Evolutionary conservation across 2,329 filamentous ascomycete species (phyloP).

Genomic region (Penicillium sp.): DNA sequence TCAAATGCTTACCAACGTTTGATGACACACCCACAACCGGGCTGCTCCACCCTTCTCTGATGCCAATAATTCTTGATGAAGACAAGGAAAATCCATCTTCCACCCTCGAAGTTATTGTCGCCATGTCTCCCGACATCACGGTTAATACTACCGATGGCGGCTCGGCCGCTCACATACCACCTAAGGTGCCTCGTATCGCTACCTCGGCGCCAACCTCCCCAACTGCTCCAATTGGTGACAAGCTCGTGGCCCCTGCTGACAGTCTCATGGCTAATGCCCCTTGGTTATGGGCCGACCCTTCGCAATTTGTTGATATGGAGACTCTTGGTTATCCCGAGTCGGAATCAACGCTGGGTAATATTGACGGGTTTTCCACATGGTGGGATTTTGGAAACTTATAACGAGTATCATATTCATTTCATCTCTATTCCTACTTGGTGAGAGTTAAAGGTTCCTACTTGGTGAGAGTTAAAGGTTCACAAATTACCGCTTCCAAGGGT

Average conservation of each 20-base stretch:
- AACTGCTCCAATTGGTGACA: constrained; percentile 1
- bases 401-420: constrained; percentile 23
- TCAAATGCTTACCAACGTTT: constrained; percentile 44
- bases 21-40: constrained; percentile 39
- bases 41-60: constrained; percentile 46
- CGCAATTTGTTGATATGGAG: constrained; percentile 35
- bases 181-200: constrained; percentile 15
- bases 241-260: constrained; percentile 33
- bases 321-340: constrained; percentile 30
- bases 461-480: constrained; percentile 11
- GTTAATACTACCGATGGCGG: constrained; percentile 55
- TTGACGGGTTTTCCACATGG: constrained; percentile 36
- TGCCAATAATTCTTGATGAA: constrained; percentile 32
- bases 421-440: constrained; percentile 18
- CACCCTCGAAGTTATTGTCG: constrained; percentile 51
- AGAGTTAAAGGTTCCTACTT: constrained; percentile 14
- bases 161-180: constrained; percentile 48
- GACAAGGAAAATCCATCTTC: constrained; percentile 36
- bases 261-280: constrained; percentile 38
- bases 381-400: constrained; percentile 39
- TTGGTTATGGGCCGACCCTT: constrained; percentile 35
- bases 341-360: constrained; percentile 28
- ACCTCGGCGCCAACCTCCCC: constrained; percentile 13
- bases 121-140: constrained; percentile 52
- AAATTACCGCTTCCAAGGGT: background rate